Conservation (phyloP, 768 basidiomycete genomes). For the Hygrophoropsis aurantiaca region DNA sequence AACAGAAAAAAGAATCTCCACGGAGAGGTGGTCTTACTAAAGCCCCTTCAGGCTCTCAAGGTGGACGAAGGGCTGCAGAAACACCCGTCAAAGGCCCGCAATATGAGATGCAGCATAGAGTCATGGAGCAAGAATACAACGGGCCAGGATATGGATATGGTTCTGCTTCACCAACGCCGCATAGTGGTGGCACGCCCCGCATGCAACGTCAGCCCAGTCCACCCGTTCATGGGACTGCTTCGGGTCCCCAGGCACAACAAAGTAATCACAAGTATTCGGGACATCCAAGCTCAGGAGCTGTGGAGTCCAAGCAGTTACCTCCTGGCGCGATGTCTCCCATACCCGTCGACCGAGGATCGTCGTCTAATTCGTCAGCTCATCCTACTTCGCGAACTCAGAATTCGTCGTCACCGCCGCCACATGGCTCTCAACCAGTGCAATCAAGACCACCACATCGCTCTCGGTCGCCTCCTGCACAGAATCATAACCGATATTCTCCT, state of each 20-base stretch:
- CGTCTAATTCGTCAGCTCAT: conserved; percentile 21
- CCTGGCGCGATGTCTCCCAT: conserved; percentile 65
- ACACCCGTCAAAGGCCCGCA: conserved; percentile 86
- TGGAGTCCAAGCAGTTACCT: conserved; percentile 46
- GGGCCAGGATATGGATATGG: conserved; percentile 31
- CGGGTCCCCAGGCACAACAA: conserved; percentile 30
- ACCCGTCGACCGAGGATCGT: conserved; percentile 31
- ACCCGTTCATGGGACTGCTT: conserved; percentile 26
- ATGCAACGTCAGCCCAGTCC: conserved; percentile 25
- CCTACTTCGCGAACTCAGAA: conserved; percentile 22
- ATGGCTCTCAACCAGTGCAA: conserved; percentile 25
- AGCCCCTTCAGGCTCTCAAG: conserved; percentile 44
- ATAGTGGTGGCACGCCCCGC: conserved; percentile 16
- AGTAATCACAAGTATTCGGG: conserved; percentile 19
- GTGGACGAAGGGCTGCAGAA: conserved; percentile 69
- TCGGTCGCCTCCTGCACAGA: conserved; percentile 54
- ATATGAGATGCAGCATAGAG: conserved; percentile 92
- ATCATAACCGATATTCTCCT: conserved; percentile 36
- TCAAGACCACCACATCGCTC: conserved; percentile 40
- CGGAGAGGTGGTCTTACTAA: conserved; percentile 67
- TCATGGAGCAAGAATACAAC: conserved; percentile 87
- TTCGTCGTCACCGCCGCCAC: conserved; percentile 36
- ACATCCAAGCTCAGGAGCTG: conserved; percentile 11
- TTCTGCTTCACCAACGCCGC: conserved; percentile 22
- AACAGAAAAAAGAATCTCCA: conserved; percentile 40